Evolutionary conservation across 768 basidiomycete genomes (phyloP).

Genomic region (Cubamyces sp.): DNA sequence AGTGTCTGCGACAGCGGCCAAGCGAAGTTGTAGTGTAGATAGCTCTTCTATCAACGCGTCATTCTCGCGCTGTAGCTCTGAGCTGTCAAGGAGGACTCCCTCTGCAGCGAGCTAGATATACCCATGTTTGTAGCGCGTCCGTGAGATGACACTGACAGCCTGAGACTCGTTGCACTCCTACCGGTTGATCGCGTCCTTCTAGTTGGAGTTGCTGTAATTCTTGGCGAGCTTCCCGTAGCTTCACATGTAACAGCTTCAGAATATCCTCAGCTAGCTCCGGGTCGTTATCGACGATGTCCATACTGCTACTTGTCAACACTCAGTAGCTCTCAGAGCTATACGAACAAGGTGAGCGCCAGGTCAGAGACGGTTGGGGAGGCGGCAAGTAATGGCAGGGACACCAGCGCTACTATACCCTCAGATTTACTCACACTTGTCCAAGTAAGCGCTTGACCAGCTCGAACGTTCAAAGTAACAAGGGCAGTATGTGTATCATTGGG

Average conservation of each 20-base stretch:
- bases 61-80: neutral
- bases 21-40: neutral
- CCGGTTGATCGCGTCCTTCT: neutral
- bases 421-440: too few relatives aligned
- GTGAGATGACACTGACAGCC: too few relatives aligned
- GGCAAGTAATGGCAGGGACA: neutral
- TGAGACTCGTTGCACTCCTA: neutral
- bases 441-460: too few relatives aligned
- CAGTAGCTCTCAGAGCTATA: too few relatives aligned
- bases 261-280: slow-evolving; percentile 18
- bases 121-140: too few relatives aligned
- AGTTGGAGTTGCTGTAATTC: slow-evolving; percentile 10
- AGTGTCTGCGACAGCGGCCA: neutral
- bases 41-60: slow-evolving; percentile 3
- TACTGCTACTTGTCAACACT: too few relatives aligned
- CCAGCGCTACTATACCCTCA: too few relatives aligned
- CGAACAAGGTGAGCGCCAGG: too few relatives aligned
- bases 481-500: too few relatives aligned
- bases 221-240: slow-evolving; percentile 15
- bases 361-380: too few relatives aligned
- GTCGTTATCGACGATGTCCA: slow-evolving; percentile 14
- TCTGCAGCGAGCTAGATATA: neutral
- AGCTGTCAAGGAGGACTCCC: neutral
- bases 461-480: too few relatives aligned
- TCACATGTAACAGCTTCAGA: slow-evolving; percentile 11